Percentiles rank a stretch among this genome's conserved stretches.
phyloP scores from a whole-genome alignment of 2,329 filamentous ascomycete genomes.

The Stagonosporopsis rhizophila region DNA sequence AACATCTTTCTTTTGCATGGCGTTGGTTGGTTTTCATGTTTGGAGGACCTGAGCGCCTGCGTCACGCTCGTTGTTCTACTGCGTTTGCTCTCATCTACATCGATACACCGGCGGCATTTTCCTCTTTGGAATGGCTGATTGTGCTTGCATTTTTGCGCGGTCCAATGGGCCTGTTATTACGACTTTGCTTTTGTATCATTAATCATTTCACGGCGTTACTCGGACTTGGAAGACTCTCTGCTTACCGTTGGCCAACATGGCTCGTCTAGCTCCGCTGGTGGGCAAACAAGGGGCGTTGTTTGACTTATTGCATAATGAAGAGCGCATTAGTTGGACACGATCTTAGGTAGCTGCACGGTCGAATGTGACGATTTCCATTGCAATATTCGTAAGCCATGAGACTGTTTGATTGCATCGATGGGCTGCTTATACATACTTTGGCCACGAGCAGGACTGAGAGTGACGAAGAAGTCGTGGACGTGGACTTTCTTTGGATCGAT shows the following conservation, averaged over 20 bases:
- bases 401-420: background rate
- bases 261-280: conserved; percentile 14
- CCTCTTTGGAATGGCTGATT: conserved; percentile 34
- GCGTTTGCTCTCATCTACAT: conserved; percentile 10
- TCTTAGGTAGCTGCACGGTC: conserved; percentile 19
- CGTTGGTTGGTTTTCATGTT: conserved; percentile 37
- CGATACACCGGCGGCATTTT: conserved; percentile 33
- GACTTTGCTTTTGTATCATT: conserved; percentile 17
- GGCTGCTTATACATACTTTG: background rate
- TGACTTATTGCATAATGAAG: conserved; percentile 42
- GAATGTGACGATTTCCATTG: conserved; percentile 17
- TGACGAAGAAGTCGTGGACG: background rate
- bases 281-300: conserved; percentile 33
- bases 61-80: conserved; percentile 43
- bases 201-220: conserved; percentile 19
- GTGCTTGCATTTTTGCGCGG: conserved; percentile 30
- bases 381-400: background rate
- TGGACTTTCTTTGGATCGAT: background rate
- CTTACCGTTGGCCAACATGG: conserved; percentile 14
- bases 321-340: conserved; percentile 21
- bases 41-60: conserved; percentile 29
- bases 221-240: conserved; percentile 18
- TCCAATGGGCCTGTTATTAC: conserved; percentile 17
- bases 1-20: conserved; percentile 38
- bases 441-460: background rate